Evolutionary conservation across 2,329 filamentous ascomycete genomes (phyloP).

Genomic region (Capronia coronata): DNA sequence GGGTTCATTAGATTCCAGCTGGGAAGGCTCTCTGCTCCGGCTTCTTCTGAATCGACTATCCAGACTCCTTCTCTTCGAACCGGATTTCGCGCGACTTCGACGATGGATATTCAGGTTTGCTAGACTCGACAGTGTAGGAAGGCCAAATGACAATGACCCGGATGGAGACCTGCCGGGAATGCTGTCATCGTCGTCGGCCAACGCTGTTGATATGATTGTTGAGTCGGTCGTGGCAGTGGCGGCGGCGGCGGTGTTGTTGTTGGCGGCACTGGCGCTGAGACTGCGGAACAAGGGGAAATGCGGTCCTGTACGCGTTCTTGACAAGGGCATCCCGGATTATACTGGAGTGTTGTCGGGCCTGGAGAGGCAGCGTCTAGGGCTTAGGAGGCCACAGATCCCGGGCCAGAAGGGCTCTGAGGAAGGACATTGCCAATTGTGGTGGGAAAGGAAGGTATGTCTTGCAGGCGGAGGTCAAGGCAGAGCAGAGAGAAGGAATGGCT

Average conservation of each 20-base stretch:
- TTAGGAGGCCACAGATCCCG: neutral
- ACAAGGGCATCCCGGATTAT: conserved; percentile 16
- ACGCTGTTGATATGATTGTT: neutral
- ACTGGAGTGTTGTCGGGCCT: neutral
- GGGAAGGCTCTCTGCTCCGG: conserved; percentile 2
- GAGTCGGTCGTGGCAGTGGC: neutral
- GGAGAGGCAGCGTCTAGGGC: neutral
- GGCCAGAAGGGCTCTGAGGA: neutral
- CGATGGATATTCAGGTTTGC: conserved; percentile 13
- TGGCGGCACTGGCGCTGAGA: conserved; percentile 17
- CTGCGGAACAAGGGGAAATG: conserved; percentile 20
- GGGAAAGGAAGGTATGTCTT: neutral
- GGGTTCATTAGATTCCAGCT: neutral
- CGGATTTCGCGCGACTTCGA: conserved; percentile 8
- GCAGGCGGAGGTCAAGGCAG: neutral
- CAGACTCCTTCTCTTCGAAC: conserved; percentile 6
- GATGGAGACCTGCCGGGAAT: neutral
- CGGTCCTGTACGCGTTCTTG: conserved; percentile 11
- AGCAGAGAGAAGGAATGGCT: neutral
- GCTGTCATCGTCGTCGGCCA: conserved; percentile 1
- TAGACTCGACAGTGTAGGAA: conserved; percentile 11
- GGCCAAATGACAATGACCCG: conserved; percentile 6
- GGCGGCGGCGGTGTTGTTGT: neutral
- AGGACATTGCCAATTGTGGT: neutral
- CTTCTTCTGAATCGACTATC: neutral